These are phyloP conservation scores for Parietaria judaica DNA, from an alignment of 306 rosid species.

Conservation along the genomic window DNA sequence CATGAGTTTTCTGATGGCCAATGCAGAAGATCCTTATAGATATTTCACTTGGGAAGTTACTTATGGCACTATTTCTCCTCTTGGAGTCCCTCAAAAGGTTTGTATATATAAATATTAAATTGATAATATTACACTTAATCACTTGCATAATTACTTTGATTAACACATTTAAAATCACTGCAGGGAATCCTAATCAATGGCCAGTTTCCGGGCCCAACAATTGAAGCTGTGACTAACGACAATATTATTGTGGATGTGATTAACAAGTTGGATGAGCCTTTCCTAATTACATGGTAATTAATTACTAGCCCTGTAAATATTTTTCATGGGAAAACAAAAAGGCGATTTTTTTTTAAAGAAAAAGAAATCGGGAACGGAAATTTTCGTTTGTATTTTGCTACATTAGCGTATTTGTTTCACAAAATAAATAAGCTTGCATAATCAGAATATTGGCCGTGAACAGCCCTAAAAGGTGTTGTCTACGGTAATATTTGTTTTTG, in stretches of 20 bases:
- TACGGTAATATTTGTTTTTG: too few species aligned
- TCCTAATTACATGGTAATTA: slow-evolving; percentile 75
- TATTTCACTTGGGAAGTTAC: slow-evolving; percentile 58
- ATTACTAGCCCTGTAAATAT: background rate
- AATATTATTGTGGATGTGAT: slow-evolving; percentile 55
- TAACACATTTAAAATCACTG: background rate
- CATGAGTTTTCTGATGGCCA: slow-evolving; percentile 32
- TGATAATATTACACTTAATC: background rate
- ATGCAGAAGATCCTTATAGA: slow-evolving; percentile 60
- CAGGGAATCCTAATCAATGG: slow-evolving; percentile 88
- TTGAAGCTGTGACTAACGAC: slow-evolving; percentile 71
- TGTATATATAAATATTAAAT: background rate
- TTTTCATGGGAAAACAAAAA: background rate
- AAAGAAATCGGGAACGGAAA: too few species aligned
- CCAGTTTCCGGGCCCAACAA: slow-evolving; percentile 78
- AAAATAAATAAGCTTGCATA: too few species aligned
- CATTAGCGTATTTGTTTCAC: background rate
- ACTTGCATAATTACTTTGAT: background rate
- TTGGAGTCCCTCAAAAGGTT: slow-evolving; percentile 69
- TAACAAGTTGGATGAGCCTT: slow-evolving; percentile 67
- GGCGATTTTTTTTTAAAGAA: background rate
- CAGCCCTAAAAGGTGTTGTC: too few species aligned
- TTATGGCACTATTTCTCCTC: slow-evolving; percentile 53
- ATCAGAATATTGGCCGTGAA: too few species aligned
- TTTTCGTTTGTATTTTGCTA: too few species aligned